These are phyloP conservation scores for Cercospora zeae-maydis DNA, from an alignment of 2,329 filamentous ascomycete species.

Conservation along the genomic window DNA sequence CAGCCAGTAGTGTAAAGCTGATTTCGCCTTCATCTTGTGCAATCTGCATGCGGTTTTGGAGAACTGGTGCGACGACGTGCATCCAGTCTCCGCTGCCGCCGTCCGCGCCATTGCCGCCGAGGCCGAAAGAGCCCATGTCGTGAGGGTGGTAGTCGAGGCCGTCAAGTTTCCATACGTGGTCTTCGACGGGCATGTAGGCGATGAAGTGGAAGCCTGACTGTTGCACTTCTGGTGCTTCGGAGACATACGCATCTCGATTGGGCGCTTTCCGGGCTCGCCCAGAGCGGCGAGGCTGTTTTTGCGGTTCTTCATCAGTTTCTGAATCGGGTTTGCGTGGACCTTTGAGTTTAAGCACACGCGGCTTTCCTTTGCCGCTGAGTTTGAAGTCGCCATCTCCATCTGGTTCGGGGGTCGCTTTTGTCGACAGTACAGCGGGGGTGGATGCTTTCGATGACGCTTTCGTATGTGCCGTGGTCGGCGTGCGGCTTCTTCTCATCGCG, in stretches of 20 bases:
- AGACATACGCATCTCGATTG: constrained; percentile 34
- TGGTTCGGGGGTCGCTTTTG: constrained; percentile 10
- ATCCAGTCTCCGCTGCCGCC: constrained; percentile 60
- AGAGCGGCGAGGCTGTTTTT: constrained; percentile 27
- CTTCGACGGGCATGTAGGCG: constrained; percentile 75
- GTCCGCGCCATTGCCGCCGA: constrained; percentile 38
- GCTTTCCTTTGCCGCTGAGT: background rate
- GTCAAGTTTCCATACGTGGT: constrained; percentile 81
- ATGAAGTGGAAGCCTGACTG: constrained; percentile 82
- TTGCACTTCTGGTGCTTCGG: constrained; percentile 44
- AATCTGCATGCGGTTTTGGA: constrained; percentile 61
- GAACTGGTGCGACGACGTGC: constrained; percentile 58
- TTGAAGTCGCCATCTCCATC: constrained; percentile 14
- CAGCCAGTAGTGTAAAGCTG: constrained; percentile 72
- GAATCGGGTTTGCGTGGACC: background rate
- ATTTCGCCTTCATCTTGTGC: constrained; percentile 62
- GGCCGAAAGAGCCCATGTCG: constrained; percentile 51
- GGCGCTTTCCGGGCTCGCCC: constrained; percentile 23
- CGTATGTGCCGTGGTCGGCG: background rate
- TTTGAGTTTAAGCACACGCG: background rate
- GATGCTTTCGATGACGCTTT: constrained; percentile 4
- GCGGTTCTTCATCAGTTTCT: background rate
- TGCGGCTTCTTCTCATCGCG: background rate
- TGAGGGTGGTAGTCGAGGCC: constrained; percentile 72
- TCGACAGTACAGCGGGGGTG: background rate